A percentile compares a stretch with the other conserved stretches of the same genome.
Evolutionary conservation across 2,329 filamentous ascomycete species (phyloP).

Genomic region (Exophiala phaeomuriformis): DNA sequence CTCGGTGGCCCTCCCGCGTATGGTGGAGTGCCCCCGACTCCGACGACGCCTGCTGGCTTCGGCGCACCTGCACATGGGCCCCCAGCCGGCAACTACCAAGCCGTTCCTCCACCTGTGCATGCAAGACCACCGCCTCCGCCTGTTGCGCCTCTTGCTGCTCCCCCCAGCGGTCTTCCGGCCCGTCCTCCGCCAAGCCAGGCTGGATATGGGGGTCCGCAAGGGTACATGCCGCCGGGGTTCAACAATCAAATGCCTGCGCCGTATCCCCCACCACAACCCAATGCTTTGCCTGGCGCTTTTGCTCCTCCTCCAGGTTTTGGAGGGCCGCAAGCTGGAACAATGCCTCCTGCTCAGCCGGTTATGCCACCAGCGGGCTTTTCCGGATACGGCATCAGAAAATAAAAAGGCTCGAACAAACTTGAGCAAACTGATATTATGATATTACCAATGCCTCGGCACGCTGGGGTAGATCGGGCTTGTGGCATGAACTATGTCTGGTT

Average conservation of each 20-base stretch:
- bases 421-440: not conserved
- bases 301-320: slow-evolving; percentile 44
- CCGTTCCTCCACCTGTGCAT: slow-evolving; percentile 37
- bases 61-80: slow-evolving; percentile 24
- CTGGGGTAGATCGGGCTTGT: too few species aligned
- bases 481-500: too few species aligned
- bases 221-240: slow-evolving; percentile 44
- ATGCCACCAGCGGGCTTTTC: slow-evolving; percentile 18
- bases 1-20: slow-evolving; percentile 35
- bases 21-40: slow-evolving; percentile 26
- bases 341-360: slow-evolving; percentile 26
- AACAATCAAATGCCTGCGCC: slow-evolving; percentile 29
- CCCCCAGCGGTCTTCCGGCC: slow-evolving; percentile 53
- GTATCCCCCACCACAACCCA: slow-evolving; percentile 31
- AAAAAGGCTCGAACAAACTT: not conserved
- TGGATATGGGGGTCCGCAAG: slow-evolving; percentile 59
- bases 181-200: slow-evolving; percentile 62
- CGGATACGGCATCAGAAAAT: slow-evolving; percentile 23
- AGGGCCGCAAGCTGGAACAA: slow-evolving; percentile 16
- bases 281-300: slow-evolving; percentile 46
- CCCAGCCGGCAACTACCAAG: slow-evolving; percentile 37
- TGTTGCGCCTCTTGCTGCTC: slow-evolving; percentile 42
- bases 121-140: slow-evolving; percentile 52
- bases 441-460: too few species aligned
- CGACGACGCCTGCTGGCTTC: slow-evolving; percentile 37